Base-by-base conservation (phyloP, 2,329 filamentous ascomycete species). In the Neurospora sp. region DNA sequence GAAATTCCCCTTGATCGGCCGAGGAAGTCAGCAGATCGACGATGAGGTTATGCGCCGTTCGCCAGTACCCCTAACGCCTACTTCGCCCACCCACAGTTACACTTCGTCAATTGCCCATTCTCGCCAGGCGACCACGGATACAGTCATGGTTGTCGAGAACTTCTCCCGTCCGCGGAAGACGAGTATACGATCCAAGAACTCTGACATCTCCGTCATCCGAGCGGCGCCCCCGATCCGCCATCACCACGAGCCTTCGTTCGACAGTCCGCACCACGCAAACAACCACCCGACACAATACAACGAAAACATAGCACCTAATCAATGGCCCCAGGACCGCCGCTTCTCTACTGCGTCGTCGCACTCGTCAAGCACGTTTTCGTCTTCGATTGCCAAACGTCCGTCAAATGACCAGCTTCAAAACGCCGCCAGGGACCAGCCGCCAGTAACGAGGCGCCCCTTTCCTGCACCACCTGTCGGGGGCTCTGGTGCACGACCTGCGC, bases 101-200 rank as follows among this genome's bases (percentile, higher is more conserved):
- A 72, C 39, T 72, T 73, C 65, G 76, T 71, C 70, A 70, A 76
- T 23, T 79, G 74, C 40, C 72, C 76, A 33, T 62, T 67, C 71
- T 71, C 77, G 82, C 77, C 75, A 78, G 71, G 41, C 74, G 75
- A 33, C 74, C 74, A 66, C 69, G 73, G 38, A 75, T 70, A 39
- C 72, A 75, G 36, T 71, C 68, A 78, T 80, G 73, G 75, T 77
- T 66, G 80, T 86, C 66, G 83, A 84, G 74, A 88, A 88, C 77
- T 88, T 88, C 76, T 88, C 86, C n/a, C 82, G 86, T 46, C 86
- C 86, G 57, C 81, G 86, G 70, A 86, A 86, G 71, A 79, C 81
- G 46, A 88, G 86, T 76, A 37, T 75, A 75, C 37, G 73, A 76
- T 28, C 67, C 3, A 52, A 69, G 12, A 52, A 68, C 28, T 57